A percentile compares a stretch with the other conserved stretches of the same genome.
Evolutionary conservation across 2,329 filamentous ascomycete genomes (phyloP).

Genomic region (Zarea fungicola): DNA sequence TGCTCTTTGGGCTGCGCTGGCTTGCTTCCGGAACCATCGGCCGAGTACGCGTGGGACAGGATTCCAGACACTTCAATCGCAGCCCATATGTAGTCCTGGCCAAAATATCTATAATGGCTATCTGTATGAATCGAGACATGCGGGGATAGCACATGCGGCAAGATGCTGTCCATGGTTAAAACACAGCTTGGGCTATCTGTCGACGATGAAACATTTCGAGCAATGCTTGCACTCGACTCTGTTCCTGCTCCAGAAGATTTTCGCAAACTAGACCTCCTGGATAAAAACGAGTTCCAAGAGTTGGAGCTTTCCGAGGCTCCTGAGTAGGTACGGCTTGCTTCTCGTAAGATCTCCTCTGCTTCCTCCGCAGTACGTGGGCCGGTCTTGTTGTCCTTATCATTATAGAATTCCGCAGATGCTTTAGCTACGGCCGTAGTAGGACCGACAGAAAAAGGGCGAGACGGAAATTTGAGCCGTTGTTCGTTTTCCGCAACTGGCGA

Average conservation of each 20-base stretch:
- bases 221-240: neutral
- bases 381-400: neutral
- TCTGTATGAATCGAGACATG: slow-evolving; percentile 13
- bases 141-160: slow-evolving; percentile 15
- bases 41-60: slow-evolving; percentile 14
- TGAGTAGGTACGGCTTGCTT: slow-evolving; percentile 10
- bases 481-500: neutral
- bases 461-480: neutral
- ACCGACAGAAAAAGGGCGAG: neutral
- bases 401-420: neutral
- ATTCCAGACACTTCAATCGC: slow-evolving; percentile 17
- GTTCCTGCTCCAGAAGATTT: neutral
- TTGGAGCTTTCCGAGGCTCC: neutral
- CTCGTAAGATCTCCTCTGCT: slow-evolving; percentile 3
- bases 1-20: slow-evolving; percentile 4
- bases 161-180: slow-evolving; percentile 5
- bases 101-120: slow-evolving; percentile 11
- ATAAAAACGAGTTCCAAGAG: slow-evolving; percentile 13
- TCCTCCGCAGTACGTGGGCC: neutral
- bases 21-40: slow-evolving; percentile 5
- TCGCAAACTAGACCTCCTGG: neutral
- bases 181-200: neutral
- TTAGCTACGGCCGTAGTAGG: neutral
- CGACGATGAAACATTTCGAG: slow-evolving; percentile 1
- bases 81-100: slow-evolving; percentile 15